Evolutionary conservation across 2,329 filamentous ascomycete species (phyloP), one percentile per base, ranked within the genome.

Genomic region (Scedosporium dehoogii): DNA sequence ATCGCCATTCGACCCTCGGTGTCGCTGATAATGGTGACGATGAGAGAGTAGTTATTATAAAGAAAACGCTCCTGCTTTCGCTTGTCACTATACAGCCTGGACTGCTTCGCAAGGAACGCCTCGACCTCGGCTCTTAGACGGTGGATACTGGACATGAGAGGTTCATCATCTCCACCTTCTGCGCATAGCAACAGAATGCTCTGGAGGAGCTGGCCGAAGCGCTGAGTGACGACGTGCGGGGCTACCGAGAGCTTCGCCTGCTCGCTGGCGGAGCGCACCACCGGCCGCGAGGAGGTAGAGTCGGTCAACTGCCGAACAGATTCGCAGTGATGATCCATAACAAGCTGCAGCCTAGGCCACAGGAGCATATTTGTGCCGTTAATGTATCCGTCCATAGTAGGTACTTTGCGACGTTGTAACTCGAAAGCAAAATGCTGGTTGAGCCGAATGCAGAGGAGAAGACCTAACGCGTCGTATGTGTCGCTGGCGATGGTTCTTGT

Each of bases 351-450:
- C 27, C 93, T 88, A 6, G 94, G 94, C 94, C 94, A 99, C 5
- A 99, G 84, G 2, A 94, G 84, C 91, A 99, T 99, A 70, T 89
- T 92, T 4, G 91, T 96, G 56, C 86, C 92, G 72, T 99, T 99
- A 71, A 97, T 88, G 72, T 99, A 99, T 46, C 85, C 83, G 70
- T 99, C 94, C 1, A 91, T 87, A 4, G 91, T 88, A 0, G 94
- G 94, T 1, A 97, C 86, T 71, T 96, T 93, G 62, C 93, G 86
- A 10, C 93, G 85, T 73, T 99, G 94, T 41, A 97, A 81, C 73
- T 96, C 91, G 71, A 99, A 99, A 16, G 94, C 92, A 64, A 93
- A 88, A 68, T 94, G 91, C 71, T 97, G 94, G 68, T 96, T 99
- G 16, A 99, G 76, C 5, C 94, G 86, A 38, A 99, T 92, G 70